Base-by-base conservation (phyloP, 139 green algal species). In the Micractinium conductrix region DNA sequence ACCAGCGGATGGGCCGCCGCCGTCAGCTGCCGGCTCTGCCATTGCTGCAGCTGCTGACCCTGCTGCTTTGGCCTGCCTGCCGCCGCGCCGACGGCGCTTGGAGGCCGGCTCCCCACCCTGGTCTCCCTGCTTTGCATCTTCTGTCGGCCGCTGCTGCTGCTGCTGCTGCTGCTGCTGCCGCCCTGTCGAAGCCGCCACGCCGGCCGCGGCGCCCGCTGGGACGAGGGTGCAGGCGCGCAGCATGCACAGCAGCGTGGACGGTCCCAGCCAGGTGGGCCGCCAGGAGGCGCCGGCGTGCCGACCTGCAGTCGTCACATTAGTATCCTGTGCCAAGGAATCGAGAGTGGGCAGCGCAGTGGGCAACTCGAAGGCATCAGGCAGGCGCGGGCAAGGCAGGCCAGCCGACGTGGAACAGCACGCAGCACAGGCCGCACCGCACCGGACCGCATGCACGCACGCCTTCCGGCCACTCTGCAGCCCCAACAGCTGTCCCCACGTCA, bases 221-320 rank as follows among this genome's bases (percentile, higher is more conserved):
- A 24, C 70, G 26, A 78, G 28, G 30, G 70, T 78, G 70, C 70
- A 78, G 28, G 70, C 70, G 10, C 45, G 70, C 70, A 78, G 70
- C 70, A 78, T 78, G 70, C 19, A 10, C 42, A 78, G 70, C 42
- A 78, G 42, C 42, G 70, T 78, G 70, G 70, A 43, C 28, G 42
- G 70, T 43, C 42, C 70, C 70, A 78, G 42, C 19, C 30, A 37
- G 14, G 45, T 58, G 8, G 58, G 70, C 42, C 70, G 70, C 70
- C 55, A 43, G 38, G 10, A 3, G 42, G 24, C 16, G 70, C 38
- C 40, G 70, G 12, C n/a, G 70, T 6, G n/a, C n/a, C n/a, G n/a
- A n/a, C n/a, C n/a, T n/a, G n/a, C n/a, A n/a, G n/a, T n/a, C n/a
- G n/a, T n/a, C n/a, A n/a, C n/a, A n/a, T n/a, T n/a, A n/a, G n/a